A percentile compares a stretch with the other conserved stretches of the same genome.
phyloP scores from a whole-genome alignment of 2,329 filamentous ascomycete species.

The Cercospora berteroae region DNA sequence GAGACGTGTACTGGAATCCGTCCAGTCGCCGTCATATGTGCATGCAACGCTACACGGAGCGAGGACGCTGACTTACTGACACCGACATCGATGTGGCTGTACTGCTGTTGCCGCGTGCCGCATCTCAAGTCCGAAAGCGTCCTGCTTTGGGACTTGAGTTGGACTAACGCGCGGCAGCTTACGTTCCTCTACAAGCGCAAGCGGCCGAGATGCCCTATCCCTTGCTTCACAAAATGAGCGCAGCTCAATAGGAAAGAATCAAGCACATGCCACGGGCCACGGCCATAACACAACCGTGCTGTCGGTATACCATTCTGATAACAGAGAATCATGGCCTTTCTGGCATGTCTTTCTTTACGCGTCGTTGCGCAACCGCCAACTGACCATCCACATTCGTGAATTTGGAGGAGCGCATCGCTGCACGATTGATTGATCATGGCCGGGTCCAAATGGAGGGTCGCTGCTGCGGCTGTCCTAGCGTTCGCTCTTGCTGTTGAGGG shows the following conservation, averaged over 20 bases:
- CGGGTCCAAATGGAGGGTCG: not conserved
- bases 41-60: not conserved
- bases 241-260: not conserved
- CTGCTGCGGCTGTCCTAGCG: not conserved
- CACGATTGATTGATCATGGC: not conserved
- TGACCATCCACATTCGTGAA: not conserved
- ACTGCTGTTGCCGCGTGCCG: not conserved
- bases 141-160: too few species aligned
- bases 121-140: not conserved
- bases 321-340: slow-evolving; percentile 1
- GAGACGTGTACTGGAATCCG: not conserved
- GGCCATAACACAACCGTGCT: slow-evolving; percentile 8
- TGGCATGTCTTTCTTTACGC: not conserved
- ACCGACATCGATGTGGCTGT: not conserved
- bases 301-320: not conserved
- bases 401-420: not conserved
- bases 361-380: not conserved
- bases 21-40: not conserved
- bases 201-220: not conserved
- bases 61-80: not conserved
- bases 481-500: slow-evolving; percentile 1
- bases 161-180: too few species aligned
- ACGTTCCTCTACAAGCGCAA: not conserved
- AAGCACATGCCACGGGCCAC: slow-evolving; percentile 9
- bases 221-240: slow-evolving; percentile 5